Evolutionary conservation across 2,329 filamentous ascomycete genomes (phyloP), one percentile per base, ranked within the genome.

Genomic region (Pseudogymnoascus sp.): DNA sequence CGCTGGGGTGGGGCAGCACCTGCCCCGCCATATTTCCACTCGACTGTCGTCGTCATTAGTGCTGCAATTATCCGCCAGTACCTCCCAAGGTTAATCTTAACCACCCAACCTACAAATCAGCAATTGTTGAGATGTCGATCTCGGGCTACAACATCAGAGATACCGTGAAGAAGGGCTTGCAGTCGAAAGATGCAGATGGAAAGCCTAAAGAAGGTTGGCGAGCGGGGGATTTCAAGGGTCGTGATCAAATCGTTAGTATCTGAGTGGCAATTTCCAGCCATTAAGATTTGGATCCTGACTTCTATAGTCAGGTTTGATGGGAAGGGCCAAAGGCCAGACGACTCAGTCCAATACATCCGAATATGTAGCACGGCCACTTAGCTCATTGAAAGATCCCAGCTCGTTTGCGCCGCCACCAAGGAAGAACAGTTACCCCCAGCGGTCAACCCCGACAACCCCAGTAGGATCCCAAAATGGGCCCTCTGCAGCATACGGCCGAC

Each of bases 321-420:
- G 73, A 41, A 75, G 73, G 63, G 69, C 67, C 21, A 74, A 72
- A 66, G 65, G 58, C 58, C 61, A 61, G 45, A 67, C 66, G 63
- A 64, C 63, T 52, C 35, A 65, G 37, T 25, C 21, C 33, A 38
- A 25, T 8, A 21, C 18, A 60, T n/a, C 58, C 7, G 58, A 64
- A 8, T 66, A 67, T 59, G 55, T 64, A 35, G 71, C 76, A 21
- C 77, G 78, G 55, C 87, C 88, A 14, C 72, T 90, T 11, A 78
- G 81, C 1, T 78, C 81, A 1, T 73, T 90, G 18, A 86, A 83
- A 74, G 87, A 90, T 69, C 88, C 86, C 1, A 70, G 80, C 0
- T 78, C 81, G 1, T 90, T 90, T 71, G 87, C 81, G 1, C 86
- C 87, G 37, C 88, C 88, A 41, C 88, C 88, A 1, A 89, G 84